Evolutionary conservation across 768 basidiomycete species (phyloP).

Genomic region (Pleurotus tuoliensis): DNA sequence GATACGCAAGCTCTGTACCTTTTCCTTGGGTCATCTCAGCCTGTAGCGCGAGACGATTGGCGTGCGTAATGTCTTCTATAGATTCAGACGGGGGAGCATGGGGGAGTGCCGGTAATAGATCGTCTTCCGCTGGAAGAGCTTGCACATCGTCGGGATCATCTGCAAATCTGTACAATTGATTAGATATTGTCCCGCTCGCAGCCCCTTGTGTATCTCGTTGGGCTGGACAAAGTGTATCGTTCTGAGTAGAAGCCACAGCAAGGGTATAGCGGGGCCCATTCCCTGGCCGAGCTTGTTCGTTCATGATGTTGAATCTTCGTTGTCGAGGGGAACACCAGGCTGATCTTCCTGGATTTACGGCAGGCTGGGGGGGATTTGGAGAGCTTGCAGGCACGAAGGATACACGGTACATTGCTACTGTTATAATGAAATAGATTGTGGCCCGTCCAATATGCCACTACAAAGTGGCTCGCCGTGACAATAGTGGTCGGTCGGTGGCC

Average conservation of each 20-base stretch:
- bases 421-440: too few relatives aligned
- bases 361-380: background rate
- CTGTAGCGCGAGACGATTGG: slow-evolving; percentile 9
- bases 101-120: background rate
- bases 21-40: slow-evolving; percentile 17
- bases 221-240: background rate
- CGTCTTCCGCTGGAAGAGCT: background rate
- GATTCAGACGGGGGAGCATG: background rate
- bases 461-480: too few relatives aligned
- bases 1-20: slow-evolving; percentile 19
- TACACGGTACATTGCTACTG: too few relatives aligned
- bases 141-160: background rate
- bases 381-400: too few relatives aligned
- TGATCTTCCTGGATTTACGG: background rate
- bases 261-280: background rate
- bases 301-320: background rate
- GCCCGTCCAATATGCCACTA: too few relatives aligned
- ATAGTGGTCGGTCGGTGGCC: too few relatives aligned
- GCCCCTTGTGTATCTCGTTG: background rate
- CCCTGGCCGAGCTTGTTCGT: background rate
- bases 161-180: background rate
- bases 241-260: background rate
- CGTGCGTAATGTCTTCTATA: background rate
- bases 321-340: background rate
- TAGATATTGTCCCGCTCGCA: background rate